phyloP scores from a whole-genome alignment of 345 rosid genomes.

The Salix dunnii region DNA sequence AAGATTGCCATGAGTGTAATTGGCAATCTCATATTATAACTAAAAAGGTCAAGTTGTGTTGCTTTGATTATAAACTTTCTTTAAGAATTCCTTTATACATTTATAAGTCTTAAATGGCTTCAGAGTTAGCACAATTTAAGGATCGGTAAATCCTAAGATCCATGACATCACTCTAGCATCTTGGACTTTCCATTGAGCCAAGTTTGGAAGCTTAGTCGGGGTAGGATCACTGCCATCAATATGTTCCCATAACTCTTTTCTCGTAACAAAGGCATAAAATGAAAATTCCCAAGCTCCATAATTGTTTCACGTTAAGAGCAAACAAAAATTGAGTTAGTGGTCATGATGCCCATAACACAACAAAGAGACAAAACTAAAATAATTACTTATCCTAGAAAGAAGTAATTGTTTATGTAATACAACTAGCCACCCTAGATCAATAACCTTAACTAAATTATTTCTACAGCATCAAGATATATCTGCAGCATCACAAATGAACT shows the following conservation, averaged over 20 bases:
- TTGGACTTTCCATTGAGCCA: not conserved
- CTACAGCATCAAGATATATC: too few species aligned
- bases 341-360: too few species aligned
- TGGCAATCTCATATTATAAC: conserved; percentile 11
- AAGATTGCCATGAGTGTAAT: not conserved
- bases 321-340: too few species aligned
- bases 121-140: not conserved
- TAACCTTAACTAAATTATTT: too few species aligned
- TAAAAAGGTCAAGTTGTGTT: not conserved
- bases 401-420: too few species aligned
- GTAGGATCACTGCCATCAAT: not conserved
- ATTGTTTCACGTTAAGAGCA: conserved; percentile 5
- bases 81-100: not conserved
- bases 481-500: too few species aligned
- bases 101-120: not conserved
- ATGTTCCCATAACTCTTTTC: conserved; percentile 10
- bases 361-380: too few species aligned
- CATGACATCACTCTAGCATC: conserved; percentile 13
- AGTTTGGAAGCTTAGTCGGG: not conserved
- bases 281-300: conserved; percentile 15
- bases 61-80: conserved; percentile 3
- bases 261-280: not conserved
- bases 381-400: too few species aligned
- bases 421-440: too few species aligned
- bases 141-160: not conserved